These are phyloP conservation scores for Penicillium mononematosum DNA, from an alignment of 495 filamentous ascomycete species.

Conservation along the genomic window DNA sequence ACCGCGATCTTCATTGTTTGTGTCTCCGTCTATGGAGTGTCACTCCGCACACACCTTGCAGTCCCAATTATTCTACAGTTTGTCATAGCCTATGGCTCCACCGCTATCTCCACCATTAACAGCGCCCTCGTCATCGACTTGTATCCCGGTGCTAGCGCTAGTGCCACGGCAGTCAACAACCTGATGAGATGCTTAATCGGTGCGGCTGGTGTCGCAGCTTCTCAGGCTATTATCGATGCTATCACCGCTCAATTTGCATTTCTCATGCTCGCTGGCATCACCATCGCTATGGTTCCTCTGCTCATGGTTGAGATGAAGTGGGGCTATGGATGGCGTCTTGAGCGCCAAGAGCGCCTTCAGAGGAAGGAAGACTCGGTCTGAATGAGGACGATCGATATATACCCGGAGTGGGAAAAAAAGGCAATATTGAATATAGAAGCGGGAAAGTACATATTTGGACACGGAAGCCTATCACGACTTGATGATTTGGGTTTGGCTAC, in stretches of 20 bases:
- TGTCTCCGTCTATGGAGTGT: constrained; percentile 32
- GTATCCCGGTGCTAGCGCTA: constrained; percentile 58
- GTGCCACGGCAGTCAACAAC: constrained; percentile 72
- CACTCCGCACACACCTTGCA: constrained; percentile 41
- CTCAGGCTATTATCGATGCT: constrained; percentile 60
- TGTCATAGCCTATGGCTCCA: constrained; percentile 45
- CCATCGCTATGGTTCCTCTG: constrained; percentile 35
- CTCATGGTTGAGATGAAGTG: constrained; percentile 42
- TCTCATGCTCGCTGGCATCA: constrained; percentile 55
- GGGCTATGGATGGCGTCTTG: constrained; percentile 45
- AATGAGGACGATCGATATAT: background rate
- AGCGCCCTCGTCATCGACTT: constrained; percentile 65
- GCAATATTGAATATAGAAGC: background rate
- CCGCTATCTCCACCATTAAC: constrained; percentile 54
- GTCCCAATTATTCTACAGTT: constrained; percentile 58
- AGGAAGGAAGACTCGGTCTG: constrained; percentile 11
- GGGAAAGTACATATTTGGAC: constrained; percentile 2
- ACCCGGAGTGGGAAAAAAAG: background rate
- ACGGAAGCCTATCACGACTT: constrained; percentile 15
- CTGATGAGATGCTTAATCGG: constrained; percentile 66
- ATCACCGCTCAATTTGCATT: constrained; percentile 62
- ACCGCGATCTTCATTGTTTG: constrained; percentile 34
- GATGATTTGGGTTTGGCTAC: constrained; percentile 19
- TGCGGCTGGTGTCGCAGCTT: constrained; percentile 60
- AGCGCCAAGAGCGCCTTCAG: constrained; percentile 28